Evolutionary conservation across 2,329 filamentous ascomycete species (phyloP), one percentile per base, ranked within the genome.

Genomic region (Amesomyces nigricolor): DNA sequence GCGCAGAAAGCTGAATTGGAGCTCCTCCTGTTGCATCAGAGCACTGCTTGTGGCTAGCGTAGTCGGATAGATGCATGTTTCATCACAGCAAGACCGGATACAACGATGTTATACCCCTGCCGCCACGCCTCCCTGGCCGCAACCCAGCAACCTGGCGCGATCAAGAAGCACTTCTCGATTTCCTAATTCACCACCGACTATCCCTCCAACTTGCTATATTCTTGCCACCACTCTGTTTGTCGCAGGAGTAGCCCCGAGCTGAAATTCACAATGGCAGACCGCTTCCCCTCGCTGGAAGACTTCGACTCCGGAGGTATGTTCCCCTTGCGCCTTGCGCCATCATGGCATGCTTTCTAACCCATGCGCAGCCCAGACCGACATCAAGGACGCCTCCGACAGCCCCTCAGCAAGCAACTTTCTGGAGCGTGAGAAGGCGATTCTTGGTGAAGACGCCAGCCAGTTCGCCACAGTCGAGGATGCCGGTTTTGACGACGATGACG

Each of bases 391-490:
- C 38, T 76, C 79, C 60, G 79, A 76, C 59, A 75, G 79, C 9
- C 77, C 81, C 30, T 85, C 86, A 32, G 78, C 82, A 60, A 85
- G 89, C 67, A 90, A 96, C 73, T 97, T 99, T 71, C 83, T 97
- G 47, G 85, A 89, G 60, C 89, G 92, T 64, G 94, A 99, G 76
- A 89, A 91, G 68, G 94, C 91, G 59, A 74, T 87, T 16, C 83
- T 99, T 7, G 94, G 94, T 62, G 94, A 96, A 61, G 94, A 97
- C 71, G 94, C 94, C 58, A 82, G 91, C 65, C 88, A 91, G 75
- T 99, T 99, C 72, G 80, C 87, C 61, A 88, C 88, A 32, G 80
- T 83, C 58, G 84, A 86, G 67, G 89, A 95, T 69, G 76, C 80
- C 56, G 79, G 80, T 54, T 82, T 82, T 40, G 79, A 83, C 61